Base-by-base conservation (phyloP, 2,329 filamentous ascomycete genomes). In the Colletotrichum plurivorum region DNA sequence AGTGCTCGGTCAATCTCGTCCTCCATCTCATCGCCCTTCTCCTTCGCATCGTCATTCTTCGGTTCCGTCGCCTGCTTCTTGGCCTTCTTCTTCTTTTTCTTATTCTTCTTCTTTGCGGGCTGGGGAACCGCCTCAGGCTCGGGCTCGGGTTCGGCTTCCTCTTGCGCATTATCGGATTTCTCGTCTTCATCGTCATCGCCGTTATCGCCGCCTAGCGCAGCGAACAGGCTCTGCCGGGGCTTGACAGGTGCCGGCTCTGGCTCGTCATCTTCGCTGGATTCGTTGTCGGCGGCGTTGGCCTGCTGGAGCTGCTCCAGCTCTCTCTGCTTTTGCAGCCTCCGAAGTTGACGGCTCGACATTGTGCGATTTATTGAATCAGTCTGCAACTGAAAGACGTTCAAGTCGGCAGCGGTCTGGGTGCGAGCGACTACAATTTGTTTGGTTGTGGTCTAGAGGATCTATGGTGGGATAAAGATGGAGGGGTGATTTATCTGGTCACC, bases 1-100 rank as follows among this genome's bases (percentile, higher is more conserved):
- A 90, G 80, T 2, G 85, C 87, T 66, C 81, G 81, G 72, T 89
- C 88, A 60, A 90, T 89, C 71, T 90, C 88, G 67, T 89, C 87
- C 22, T 83, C 77, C 0, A 78, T 79, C 27, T 75, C 74, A 36
- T 36, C 31, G 13, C 66, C 71, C 8, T 70, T 58, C 12, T 52
- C 62, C 10, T 71, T 18, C 43, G 36, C 36, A 16, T 22, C 31
- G 67, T 71, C 67, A 31, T 75, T 69, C 43, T 70, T 62, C 20
- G 73, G 73, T 16, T 61, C 59, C 1, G 69, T 45, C 55, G 79
- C 78, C 73, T 80, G 71, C 58, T 74, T 74, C 64, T 78, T 78
- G 27, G 67, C 63, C 71, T 77, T 78, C 71, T 79, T 80, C 70
- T 81, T 83, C 66, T 80, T 80, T 71, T 77, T 80, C 62, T 79